phyloP scores from a whole-genome alignment of 1,139 yeast genomes.

The Taphrina flavorubra region DNA sequence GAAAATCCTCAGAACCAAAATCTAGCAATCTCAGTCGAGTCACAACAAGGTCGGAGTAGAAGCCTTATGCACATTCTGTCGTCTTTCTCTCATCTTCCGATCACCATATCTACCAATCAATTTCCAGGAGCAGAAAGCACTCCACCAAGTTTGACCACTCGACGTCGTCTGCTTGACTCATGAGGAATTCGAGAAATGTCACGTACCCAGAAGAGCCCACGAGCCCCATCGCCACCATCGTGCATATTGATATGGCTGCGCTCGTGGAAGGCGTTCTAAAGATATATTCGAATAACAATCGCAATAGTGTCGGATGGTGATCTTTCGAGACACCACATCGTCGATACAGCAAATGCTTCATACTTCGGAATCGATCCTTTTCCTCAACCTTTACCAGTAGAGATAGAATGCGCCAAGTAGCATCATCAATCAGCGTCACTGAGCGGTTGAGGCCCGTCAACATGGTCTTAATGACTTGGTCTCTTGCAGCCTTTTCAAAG shows the following conservation, averaged over 20 bases:
- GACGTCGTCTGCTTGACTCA: not conserved
- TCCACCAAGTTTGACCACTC: not conserved
- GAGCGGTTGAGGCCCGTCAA: no score
- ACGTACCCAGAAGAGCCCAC: not conserved
- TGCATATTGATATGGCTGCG: constrained; percentile 1
- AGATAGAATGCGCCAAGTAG: not conserved
- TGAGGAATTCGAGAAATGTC: not conserved
- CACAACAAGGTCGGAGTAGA: not conserved
- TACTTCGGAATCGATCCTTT: not conserved
- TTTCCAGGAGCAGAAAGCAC: not conserved
- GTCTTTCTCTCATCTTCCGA: not conserved
- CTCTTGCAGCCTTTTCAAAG: no score
- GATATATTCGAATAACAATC: not conserved
- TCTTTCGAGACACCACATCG: not conserved
- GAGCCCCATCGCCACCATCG: not conserved
- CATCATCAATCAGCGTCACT: not conserved
- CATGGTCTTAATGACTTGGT: no score
- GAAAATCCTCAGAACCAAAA: not conserved
- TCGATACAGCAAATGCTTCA: not conserved
- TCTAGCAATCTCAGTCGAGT: not conserved
- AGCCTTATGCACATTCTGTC: not conserved
- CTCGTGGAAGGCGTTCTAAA: not conserved
- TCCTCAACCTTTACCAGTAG: not conserved
- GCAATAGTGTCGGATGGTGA: not conserved
- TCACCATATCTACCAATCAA: not conserved